A percentile compares a stretch with the other conserved stretches of the same genome.
Conservation (phyloP, 2,329 filamentous ascomycete genomes). For the Epichloe glyceriae region DNA sequence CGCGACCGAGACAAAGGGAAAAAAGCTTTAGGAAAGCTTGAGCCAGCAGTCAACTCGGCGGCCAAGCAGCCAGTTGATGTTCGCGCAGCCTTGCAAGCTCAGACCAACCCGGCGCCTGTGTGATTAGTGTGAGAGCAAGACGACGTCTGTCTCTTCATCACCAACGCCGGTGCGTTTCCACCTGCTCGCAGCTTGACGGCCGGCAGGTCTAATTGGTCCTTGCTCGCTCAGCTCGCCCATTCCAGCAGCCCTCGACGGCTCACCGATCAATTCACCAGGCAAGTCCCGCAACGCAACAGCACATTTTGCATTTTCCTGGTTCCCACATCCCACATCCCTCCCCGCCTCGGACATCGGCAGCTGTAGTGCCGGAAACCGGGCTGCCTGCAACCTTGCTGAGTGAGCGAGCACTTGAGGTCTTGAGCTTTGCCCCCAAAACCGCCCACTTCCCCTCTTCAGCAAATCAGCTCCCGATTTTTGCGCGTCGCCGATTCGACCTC, state of each 20-base stretch:
- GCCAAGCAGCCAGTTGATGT: constrained; percentile 3
- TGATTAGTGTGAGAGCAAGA: too few species aligned
- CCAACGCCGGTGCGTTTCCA: neutral
- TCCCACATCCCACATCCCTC: neutral
- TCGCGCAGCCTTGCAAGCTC: neutral
- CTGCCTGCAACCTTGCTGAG: constrained; percentile 1
- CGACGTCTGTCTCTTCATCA: neutral
- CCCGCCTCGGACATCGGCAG: constrained; percentile 8
- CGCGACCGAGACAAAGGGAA: constrained; percentile 1
- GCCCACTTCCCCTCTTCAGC: constrained; percentile 18
- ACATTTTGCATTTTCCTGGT: neutral
- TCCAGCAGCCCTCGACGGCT: neutral
- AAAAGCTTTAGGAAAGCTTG: constrained; percentile 1
- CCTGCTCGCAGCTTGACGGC: neutral
- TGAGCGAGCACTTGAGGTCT: constrained; percentile 2
- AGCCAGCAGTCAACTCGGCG: constrained; percentile 3
- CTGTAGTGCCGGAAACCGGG: constrained; percentile 4
- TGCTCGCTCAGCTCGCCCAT: neutral
- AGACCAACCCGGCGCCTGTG: neutral
- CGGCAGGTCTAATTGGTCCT: neutral
- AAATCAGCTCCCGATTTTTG: constrained; percentile 36
- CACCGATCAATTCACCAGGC: neutral
- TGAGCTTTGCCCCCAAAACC: constrained; percentile 9
- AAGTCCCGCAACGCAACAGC: neutral
- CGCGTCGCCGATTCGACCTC: constrained; percentile 20